Base-by-base conservation (phyloP, 2,329 filamentous ascomycete genomes). In the Colletotrichum liaoningense region DNA sequence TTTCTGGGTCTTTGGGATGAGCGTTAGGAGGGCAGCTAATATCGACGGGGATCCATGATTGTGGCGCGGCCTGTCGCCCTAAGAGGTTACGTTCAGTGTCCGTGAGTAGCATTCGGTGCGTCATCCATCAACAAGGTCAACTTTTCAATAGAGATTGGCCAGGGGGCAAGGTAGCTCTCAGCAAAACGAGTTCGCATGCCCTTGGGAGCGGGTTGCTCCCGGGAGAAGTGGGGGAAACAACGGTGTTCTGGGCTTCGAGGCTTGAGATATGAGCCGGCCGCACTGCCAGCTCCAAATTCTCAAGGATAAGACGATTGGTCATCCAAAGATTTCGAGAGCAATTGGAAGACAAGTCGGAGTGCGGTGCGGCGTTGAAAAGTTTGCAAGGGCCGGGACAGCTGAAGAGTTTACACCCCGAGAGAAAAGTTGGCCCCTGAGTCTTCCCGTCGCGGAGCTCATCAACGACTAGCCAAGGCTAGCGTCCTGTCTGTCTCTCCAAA, bases 21-120 rank as follows among this genome's bases (percentile, higher is more conserved):
- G n/a, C 55, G 19, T 24, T 56, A n/a, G 5, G 14, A 33, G 22
- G 24, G 49, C 26, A 33, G 9, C 49, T 35, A 26, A 42, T 65
- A 73, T 70, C 19, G 59, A 73, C 70, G n/a, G 35, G 70, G 67
- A 60, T 65, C 46, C 60, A 49, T 73, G 67, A 73, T 60, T 63
- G 54, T 59, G 66, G 66, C 65, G 65, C 69, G 67, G 70, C 38
- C 55, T 57, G 33, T 49, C 62, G 70, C 49, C 42, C 60, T 65
- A 38, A 66, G 33, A 64, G 24, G 54, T 26, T 49, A 59, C 59
- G 33, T 52, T 38, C 33, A 70, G 38, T 33, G 59, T 24, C 42
- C 26, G 28, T 16, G 38, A 56, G 63, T 73, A 62, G 22, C 60
- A 66, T 70, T 49, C 26, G 46, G 55, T 73, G 67, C 70, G 70